Conservation (phyloP, 441 rosid genomes). For the Euphorbia celastroides region DNA sequence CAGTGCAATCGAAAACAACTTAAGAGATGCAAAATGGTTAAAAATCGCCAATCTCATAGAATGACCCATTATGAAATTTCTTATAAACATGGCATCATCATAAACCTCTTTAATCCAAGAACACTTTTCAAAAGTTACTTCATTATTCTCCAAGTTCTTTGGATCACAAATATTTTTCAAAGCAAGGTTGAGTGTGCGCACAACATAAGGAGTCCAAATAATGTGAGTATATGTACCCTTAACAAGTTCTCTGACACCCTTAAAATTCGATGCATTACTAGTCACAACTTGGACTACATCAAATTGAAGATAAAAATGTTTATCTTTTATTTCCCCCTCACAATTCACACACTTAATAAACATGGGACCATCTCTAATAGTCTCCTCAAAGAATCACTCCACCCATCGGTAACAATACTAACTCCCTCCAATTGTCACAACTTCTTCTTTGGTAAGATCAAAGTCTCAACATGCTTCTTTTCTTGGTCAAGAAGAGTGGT, state of each 20-base stretch:
- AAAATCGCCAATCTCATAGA: neutral
- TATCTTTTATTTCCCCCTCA: too few relatives aligned
- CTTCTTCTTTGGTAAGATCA: neutral
- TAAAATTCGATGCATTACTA: neutral
- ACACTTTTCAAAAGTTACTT: neutral
- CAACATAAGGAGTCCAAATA: neutral
- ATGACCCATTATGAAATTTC: neutral
- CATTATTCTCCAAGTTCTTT: neutral
- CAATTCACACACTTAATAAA: neutral
- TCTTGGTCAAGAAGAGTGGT: neutral
- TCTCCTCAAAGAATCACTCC: neutral
- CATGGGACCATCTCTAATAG: neutral
- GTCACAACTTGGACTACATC: too few relatives aligned
- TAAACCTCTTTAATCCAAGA: neutral
- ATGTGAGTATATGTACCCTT: neutral
- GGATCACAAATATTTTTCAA: neutral
- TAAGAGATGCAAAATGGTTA: neutral
- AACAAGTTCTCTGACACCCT: neutral
- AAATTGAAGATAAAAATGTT: neutral
- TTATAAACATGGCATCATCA: neutral
- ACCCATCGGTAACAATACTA: neutral
- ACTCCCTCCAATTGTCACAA: neutral
- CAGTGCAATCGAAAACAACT: neutral
- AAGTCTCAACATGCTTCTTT: neutral
- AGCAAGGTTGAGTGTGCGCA: neutral